Base-by-base conservation (phyloP, 768 basidiomycete species). In the Boletus rubroflammeus region DNA sequence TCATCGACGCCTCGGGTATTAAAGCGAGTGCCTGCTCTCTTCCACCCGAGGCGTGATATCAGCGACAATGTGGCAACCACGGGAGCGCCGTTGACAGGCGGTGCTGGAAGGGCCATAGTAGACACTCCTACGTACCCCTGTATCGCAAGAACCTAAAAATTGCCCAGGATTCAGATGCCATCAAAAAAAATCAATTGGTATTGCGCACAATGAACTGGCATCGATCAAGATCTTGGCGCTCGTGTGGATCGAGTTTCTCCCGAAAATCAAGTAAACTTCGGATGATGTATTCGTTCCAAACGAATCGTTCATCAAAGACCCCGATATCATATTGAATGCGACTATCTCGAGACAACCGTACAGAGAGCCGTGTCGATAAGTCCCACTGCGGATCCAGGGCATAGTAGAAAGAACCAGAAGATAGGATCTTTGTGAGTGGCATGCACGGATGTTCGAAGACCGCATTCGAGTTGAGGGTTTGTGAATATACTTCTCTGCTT, bases 1-100 rank as follows among this genome's bases (percentile, higher is more conserved):
- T 97, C 95, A 65, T 98, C 95, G 10, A 98, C 90, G 2, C 96
- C 96, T 54, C 96, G 82, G 13, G 94, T 94, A 68, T 97, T 98
- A 75, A 98, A 99, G 36, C 97, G 83, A 19, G 97, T 98, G 3
- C 97, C 97, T 25, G 97, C 95, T 59, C 96, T 81, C 73, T 93
- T 95, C 86, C 91, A 95, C 10, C 94, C 88, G 5, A 98, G 78
- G 38, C 97, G 78, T 13, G 90, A 93, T 47, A 98, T 88, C 53
- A 99, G 73, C 5, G 86, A 82, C 21, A 97, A 69, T 1, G 89
- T 90, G 5, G 83, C 88, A 54, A 90, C 76, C 19, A 79, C 78
- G 7, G 86, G 92, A 31, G 81, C 70, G n/a, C 84, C 86, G 69
- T 83, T 80, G 31, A 83, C 84, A 21, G 89, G 90, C 17, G 84